These are phyloP conservation scores for Prunus armeniaca DNA, from an alignment of 306 rosid species.

Conservation along the genomic window DNA sequence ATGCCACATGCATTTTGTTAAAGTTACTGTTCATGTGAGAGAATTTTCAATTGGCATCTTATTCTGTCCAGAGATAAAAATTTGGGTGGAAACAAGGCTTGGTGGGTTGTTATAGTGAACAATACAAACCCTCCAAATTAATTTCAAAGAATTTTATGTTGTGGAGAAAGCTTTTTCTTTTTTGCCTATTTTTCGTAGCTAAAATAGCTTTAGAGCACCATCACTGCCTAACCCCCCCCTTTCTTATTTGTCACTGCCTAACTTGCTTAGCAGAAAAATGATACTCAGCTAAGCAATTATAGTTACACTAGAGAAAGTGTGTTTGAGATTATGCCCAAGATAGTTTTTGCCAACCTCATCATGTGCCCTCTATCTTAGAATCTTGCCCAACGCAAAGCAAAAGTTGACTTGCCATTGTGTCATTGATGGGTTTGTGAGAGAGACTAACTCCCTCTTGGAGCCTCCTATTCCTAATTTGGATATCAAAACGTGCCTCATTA, in stretches of 20 bases:
- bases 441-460: not conserved
- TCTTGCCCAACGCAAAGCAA: slow-evolving; percentile 1
- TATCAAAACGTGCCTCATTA: slow-evolving; percentile 11
- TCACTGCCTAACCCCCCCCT: slow-evolving; percentile 39
- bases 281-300: slow-evolving; percentile 32
- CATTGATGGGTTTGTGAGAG: slow-evolving; percentile 3
- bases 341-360: slow-evolving; percentile 22
- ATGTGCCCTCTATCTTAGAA: not conserved
- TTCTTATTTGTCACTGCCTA: slow-evolving; percentile 40
- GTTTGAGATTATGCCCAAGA: slow-evolving; percentile 17
- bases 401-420: slow-evolving; percentile 9
- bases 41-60: slow-evolving; percentile 20
- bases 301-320: slow-evolving; percentile 38
- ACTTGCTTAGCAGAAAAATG: slow-evolving; percentile 55
- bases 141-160: slow-evolving; percentile 25
- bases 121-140: slow-evolving; percentile 8
- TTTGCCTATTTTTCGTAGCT: not conserved
- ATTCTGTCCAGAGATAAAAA: slow-evolving; percentile 11
- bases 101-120: slow-evolving; percentile 38
- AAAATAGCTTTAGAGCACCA: slow-evolving; percentile 13
- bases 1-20: not conserved
- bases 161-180: not conserved
- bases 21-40: slow-evolving; percentile 8
- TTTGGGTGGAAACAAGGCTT: slow-evolving; percentile 9
- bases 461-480: slow-evolving; percentile 10